These are phyloP conservation scores for Exserohilum rostratum DNA, from an alignment of 2,329 filamentous ascomycete species.

Conservation along the genomic window DNA sequence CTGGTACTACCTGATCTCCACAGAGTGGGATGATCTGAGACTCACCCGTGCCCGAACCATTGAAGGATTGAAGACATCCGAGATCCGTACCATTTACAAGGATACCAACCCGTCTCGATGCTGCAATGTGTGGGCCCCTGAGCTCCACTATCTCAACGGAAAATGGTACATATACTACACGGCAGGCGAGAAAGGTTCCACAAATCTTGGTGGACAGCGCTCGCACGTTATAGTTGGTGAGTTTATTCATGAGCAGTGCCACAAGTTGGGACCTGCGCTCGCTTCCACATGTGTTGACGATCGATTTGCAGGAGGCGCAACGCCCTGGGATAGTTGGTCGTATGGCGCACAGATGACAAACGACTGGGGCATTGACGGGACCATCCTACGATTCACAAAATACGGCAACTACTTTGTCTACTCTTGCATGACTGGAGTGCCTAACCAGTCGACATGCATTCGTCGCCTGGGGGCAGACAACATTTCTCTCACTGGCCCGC, in stretches of 20 bases:
- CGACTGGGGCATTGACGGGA: conserved; percentile 58
- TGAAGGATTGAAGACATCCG: conserved; percentile 61
- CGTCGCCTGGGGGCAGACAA: conserved; percentile 27
- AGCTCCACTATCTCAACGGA: conserved; percentile 58
- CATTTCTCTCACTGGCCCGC: background rate
- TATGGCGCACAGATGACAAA: conserved; percentile 57
- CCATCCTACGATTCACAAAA: conserved; percentile 57
- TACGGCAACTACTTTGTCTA: conserved; percentile 60
- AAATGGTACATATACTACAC: conserved; percentile 65
- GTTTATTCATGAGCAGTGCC: background rate
- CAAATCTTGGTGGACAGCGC: conserved; percentile 58
- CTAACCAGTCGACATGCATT: conserved; percentile 54
- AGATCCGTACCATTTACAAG: conserved; percentile 59
- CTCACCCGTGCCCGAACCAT: conserved; percentile 62
- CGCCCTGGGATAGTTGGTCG: conserved; percentile 59
- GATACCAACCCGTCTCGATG: conserved; percentile 55
- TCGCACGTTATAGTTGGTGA: conserved; percentile 59
- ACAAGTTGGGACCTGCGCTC: background rate
- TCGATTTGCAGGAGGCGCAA: conserved; percentile 53
- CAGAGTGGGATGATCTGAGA: conserved; percentile 62
- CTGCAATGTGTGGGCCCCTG: conserved; percentile 62
- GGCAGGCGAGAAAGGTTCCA: conserved; percentile 49
- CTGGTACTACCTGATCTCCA: conserved; percentile 64
- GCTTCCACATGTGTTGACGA: background rate
- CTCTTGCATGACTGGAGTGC: conserved; percentile 57